These are phyloP conservation scores for Saccharomyces hybrid DNA, from an alignment of 1,139 yeast genomes.

Conservation along the genomic window DNA sequence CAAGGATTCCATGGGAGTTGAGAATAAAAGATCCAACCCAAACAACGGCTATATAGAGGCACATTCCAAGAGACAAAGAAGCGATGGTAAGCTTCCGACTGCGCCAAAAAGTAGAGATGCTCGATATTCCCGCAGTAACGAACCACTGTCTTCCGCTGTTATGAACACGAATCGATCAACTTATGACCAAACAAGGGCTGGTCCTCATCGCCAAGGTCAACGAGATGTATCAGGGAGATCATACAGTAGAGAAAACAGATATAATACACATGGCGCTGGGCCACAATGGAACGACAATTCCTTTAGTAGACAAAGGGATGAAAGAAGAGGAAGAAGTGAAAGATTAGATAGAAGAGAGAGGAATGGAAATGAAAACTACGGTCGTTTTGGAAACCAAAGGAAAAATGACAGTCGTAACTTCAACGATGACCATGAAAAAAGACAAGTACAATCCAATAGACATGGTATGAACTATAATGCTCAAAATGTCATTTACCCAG, in stretches of 20 bases:
- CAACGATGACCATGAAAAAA: not conserved
- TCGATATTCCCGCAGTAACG: not conserved
- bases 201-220: not conserved
- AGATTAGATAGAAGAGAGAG: not conserved
- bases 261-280: not conserved
- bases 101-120: not conserved
- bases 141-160: not conserved
- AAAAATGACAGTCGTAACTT: not conserved
- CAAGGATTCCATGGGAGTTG: slow-evolving; percentile 3
- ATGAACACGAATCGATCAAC: not conserved
- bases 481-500: not conserved
- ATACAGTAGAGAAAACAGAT: not conserved
- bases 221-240: not conserved
- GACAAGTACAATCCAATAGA: not conserved
- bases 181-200: not conserved
- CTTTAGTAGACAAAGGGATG: not conserved
- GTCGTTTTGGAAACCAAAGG: not conserved
- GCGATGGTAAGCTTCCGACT: not conserved
- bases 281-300: not conserved
- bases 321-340: not conserved
- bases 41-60: not conserved
- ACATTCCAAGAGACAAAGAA: not conserved
- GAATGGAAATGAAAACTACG: not conserved
- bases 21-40: slow-evolving; percentile 3
- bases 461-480: not conserved